Evolutionary conservation across 2,329 filamentous ascomycete genomes (phyloP).

Genomic region (Diaporthe batatas): DNA sequence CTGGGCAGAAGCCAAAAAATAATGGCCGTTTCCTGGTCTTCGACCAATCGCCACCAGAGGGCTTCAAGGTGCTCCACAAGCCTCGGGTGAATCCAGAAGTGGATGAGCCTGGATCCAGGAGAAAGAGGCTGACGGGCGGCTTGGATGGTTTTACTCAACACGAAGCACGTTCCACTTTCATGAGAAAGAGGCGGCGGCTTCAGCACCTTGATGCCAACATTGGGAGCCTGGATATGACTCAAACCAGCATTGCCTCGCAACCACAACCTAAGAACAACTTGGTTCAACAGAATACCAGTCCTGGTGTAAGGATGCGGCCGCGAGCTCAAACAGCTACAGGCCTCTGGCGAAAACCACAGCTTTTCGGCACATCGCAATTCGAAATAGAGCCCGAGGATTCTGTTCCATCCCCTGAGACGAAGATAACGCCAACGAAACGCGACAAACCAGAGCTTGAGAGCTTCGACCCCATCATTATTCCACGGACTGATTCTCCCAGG

Average conservation of each 20-base stretch:
- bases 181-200: slow-evolving; percentile 29
- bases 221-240: slow-evolving; percentile 45
- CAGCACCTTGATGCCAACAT: slow-evolving; percentile 28
- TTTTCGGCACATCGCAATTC: slow-evolving; percentile 30
- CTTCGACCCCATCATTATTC: neutral
- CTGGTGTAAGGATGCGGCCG: slow-evolving; percentile 36
- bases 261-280: slow-evolving; percentile 16
- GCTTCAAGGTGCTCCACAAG: slow-evolving; percentile 45
- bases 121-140: slow-evolving; percentile 26
- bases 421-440: neutral
- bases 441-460: neutral
- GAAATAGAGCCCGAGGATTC: slow-evolving; percentile 22
- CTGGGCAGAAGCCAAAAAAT: neutral
- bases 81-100: neutral
- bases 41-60: slow-evolving; percentile 42
- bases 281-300: neutral
- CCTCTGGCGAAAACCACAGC: slow-evolving; percentile 13
- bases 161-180: slow-evolving; percentile 30
- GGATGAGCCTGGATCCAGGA: neutral
- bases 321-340: neutral
- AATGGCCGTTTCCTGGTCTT: slow-evolving; percentile 44
- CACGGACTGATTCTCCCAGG: slow-evolving; percentile 18
- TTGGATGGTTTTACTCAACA: slow-evolving; percentile 40
- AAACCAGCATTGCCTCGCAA: slow-evolving; percentile 35
- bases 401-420: neutral